Conservation (phyloP, 1,284 basidiomycete genomes). For the Vanrija sp. region DNA sequence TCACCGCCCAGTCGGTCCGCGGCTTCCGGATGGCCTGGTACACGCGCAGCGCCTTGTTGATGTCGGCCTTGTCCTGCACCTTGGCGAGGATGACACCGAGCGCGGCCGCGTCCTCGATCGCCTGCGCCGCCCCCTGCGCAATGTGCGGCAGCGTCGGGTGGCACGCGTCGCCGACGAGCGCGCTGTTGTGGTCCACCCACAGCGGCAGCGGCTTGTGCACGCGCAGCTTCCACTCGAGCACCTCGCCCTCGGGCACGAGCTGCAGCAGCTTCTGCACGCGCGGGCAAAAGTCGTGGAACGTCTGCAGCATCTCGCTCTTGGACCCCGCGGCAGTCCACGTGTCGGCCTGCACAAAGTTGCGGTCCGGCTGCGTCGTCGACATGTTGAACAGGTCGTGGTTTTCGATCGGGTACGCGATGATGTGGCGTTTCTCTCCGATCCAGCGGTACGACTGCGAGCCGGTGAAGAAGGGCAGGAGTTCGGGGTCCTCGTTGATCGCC, state of each 20-base stretch:
- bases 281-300: conserved; percentile 44
- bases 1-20: conserved; percentile 45
- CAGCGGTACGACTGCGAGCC: conserved; percentile 41
- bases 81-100: conserved; percentile 44
- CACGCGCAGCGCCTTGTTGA: conserved; percentile 36
- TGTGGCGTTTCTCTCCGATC: conserved; percentile 47
- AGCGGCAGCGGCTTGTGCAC: conserved; percentile 40
- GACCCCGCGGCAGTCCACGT: conserved; percentile 45
- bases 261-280: conserved; percentile 45
- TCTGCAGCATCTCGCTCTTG: conserved; percentile 41
- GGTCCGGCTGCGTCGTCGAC: conserved; percentile 46
- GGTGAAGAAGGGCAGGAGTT: conserved; percentile 43
- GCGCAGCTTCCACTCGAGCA: conserved; percentile 48
- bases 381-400: conserved; percentile 44
- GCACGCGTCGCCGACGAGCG: conserved; percentile 39
- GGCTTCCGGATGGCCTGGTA: conserved; percentile 47
- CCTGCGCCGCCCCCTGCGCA: conserved; percentile 48
- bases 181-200: conserved; percentile 42
- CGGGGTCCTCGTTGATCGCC: conserved; percentile 42
- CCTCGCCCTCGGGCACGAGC: conserved; percentile 42
- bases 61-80: conserved; percentile 36
- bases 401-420: conserved; percentile 48
- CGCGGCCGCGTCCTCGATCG: conserved; percentile 46
- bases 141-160: conserved; percentile 44
- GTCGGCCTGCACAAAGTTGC: conserved; percentile 37